Evolutionary conservation across 768 basidiomycete genomes (phyloP).

Genomic region (Boletellus ananiceps): DNA sequence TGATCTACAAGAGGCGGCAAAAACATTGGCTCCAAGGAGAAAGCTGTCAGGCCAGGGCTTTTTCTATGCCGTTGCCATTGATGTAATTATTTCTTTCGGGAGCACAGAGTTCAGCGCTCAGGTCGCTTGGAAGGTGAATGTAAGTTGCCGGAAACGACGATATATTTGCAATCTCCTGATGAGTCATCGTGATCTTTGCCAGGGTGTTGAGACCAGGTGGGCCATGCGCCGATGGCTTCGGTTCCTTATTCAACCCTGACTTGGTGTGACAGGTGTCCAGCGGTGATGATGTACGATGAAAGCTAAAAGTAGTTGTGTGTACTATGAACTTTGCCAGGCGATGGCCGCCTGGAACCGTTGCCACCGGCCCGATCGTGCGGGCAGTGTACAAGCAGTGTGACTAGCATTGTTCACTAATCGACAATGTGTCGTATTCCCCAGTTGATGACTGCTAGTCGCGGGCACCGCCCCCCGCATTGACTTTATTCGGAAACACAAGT

Average conservation of each 20-base stretch:
- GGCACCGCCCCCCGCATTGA: too few species aligned
- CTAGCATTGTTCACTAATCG: too few species aligned
- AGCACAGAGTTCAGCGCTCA: slow-evolving; percentile 23
- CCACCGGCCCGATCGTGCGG: not conserved
- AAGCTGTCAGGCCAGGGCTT: not conserved
- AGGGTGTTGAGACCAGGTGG: slow-evolving; percentile 1
- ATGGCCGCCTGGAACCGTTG: too few species aligned
- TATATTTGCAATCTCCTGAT: not conserved
- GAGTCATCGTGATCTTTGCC: not conserved
- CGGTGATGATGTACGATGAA: slow-evolving; percentile 3
- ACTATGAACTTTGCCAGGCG: not conserved
- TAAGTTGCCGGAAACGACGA: not conserved
- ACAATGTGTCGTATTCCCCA: too few species aligned
- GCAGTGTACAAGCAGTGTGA: not conserved
- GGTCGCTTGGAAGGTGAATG: slow-evolving; percentile 1
- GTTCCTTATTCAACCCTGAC: not conserved
- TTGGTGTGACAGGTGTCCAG: not conserved
- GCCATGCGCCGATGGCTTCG: not conserved
- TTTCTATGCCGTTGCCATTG: slow-evolving; percentile 5
- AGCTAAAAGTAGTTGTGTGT: not conserved
- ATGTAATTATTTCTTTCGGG: slow-evolving; percentile 15
- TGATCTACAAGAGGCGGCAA: slow-evolving; percentile 6
- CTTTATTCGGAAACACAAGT: too few species aligned
- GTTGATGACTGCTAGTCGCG: too few species aligned
- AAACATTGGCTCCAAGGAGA: not conserved